phyloP scores from a whole-genome alignment of 2,329 filamentous ascomycete species.

The Dryadomyces quercivorus region DNA sequence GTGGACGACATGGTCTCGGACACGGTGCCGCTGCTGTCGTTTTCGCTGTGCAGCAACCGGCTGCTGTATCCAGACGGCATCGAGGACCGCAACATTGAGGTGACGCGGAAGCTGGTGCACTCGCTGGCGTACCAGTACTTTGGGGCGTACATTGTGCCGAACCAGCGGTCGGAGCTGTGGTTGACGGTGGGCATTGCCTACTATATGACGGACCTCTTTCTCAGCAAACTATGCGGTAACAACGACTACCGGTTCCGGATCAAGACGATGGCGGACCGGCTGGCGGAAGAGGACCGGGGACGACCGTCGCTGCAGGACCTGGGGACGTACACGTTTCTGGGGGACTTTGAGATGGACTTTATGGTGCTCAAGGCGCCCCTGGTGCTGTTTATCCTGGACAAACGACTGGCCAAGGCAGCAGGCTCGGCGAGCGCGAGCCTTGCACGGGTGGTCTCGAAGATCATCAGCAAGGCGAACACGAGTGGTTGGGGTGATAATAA shows the following conservation, averaged over 20 bases:
- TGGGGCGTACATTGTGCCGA: conserved; percentile 81
- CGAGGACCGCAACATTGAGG: conserved; percentile 72
- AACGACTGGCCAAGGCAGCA: conserved; percentile 77
- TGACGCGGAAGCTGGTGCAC: conserved; percentile 69
- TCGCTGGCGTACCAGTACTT: conserved; percentile 88
- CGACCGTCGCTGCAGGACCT: conserved; percentile 74
- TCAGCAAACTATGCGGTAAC: conserved; percentile 81
- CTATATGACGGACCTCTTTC: conserved; percentile 90
- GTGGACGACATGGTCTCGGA: conserved; percentile 78
- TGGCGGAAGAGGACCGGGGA: conserved; percentile 70
- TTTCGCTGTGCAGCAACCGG: conserved; percentile 78
- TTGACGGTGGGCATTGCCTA: conserved; percentile 80
- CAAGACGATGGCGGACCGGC: conserved; percentile 69
- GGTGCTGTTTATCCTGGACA: conserved; percentile 87
- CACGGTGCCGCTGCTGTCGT: conserved; percentile 63
- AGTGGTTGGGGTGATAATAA: conserved; percentile 29
- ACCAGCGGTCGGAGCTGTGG: conserved; percentile 73
- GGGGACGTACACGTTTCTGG: conserved; percentile 65
- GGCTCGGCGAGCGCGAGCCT: conserved; percentile 60
- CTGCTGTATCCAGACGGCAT: conserved; percentile 76
- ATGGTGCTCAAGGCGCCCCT: conserved; percentile 82
- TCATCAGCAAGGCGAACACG: conserved; percentile 70
- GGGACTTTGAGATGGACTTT: conserved; percentile 79
- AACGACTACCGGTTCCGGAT: conserved; percentile 90
- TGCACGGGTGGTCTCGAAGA: conserved; percentile 70